Evolutionary conservation across 176 grass and related monocot species (phyloP), one percentile per base, ranked within the genome.

Genomic region (Stipa capillata): DNA sequence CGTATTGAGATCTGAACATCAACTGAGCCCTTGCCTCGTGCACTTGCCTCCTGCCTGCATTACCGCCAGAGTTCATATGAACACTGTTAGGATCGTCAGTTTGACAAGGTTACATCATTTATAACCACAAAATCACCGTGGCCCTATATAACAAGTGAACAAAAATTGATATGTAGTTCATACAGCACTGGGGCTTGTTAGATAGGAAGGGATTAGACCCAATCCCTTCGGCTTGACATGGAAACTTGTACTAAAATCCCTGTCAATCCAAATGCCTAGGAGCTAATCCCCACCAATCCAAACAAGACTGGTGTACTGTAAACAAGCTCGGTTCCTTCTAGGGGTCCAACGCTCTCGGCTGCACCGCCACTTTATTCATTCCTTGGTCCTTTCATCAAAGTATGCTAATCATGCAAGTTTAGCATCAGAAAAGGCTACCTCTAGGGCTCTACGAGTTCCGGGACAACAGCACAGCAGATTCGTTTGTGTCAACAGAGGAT

Each of bases 351-450:
- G 3, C 29, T 53, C 33, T 56, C 37, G 23, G 71, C 69, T 64
- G 27, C 8, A 49, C n/a, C 50, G 23, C 21, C 54, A 72, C 71
- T 76, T 89, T 80, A 75, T 88, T 69, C 75, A 74, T 84, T 67
- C 51, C 81, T 84, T 65, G 10, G 8, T 17, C 58, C 23, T 63
- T 45, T 60, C 5, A 52, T 74, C 18, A 35, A 89, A 76, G 87
- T 43, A 85, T 70, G 57, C n/a, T 76, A 32, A 36, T 4, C 21
- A 39, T n/a, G 77, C 82, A 85, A 89, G 71, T 81, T 77, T 71
- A 72, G 77, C 13, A 89, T 81, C 77, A 44, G 7, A 32, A 69
- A n/a, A n/a, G 27, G 33, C 39, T 64, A 18, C 41, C 15, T 25
- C 12, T 23, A 50, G n/a, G n/a, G n/a, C n/a, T n/a, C n/a, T n/a